phyloP scores from a whole-genome alignment of 1,139 yeast species.

The Zygotorulaspora mrakii region DNA sequence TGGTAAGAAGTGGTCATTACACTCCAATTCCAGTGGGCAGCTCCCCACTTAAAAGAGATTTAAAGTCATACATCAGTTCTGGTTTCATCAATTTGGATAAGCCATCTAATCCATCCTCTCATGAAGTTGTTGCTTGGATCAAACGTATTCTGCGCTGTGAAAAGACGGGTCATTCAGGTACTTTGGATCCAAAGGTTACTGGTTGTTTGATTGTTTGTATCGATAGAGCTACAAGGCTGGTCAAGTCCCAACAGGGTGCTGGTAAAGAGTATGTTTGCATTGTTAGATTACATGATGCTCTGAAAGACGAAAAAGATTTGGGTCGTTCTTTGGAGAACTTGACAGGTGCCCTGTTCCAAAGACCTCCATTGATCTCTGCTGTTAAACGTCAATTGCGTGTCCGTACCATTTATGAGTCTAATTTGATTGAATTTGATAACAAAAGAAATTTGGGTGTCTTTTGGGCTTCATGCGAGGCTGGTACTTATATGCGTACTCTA shows the following conservation, averaged over 20 bases:
- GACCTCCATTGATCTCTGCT: conserved; percentile 98
- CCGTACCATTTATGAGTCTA: conserved; percentile 94
- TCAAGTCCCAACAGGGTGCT: conserved; percentile 98
- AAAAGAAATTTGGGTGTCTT: conserved; percentile 96
- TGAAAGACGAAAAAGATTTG: conserved; percentile 85
- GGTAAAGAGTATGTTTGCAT: conserved; percentile 99
- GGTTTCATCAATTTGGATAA: conserved; percentile 97
- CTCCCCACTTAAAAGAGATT: conserved; percentile 90
- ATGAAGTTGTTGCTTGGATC: conserved; percentile 99
- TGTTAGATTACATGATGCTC: conserved; percentile 89
- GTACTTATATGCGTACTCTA: conserved; percentile 98
- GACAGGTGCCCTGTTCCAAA: conserved; percentile 97
- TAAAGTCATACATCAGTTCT: conserved; percentile 81
- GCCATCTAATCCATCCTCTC: conserved; percentile 96
- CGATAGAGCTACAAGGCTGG: conserved; percentile 96
- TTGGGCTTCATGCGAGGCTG: conserved; percentile 99
- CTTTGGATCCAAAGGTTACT: conserved; percentile 97
- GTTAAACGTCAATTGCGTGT: conserved; percentile 98
- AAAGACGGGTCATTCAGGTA: conserved; percentile 98
- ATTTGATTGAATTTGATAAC: conserved; percentile 91
- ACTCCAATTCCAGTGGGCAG: conserved; percentile 96
- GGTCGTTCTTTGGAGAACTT: conserved; percentile 86
- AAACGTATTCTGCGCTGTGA: conserved; percentile 92
- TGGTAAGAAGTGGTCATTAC: conserved; percentile 94
- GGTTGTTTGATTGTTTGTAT: conserved; percentile 97